Base-by-base conservation (phyloP, 108 stramenopile genomes). In the Stephanodiscus triporus region DNA sequence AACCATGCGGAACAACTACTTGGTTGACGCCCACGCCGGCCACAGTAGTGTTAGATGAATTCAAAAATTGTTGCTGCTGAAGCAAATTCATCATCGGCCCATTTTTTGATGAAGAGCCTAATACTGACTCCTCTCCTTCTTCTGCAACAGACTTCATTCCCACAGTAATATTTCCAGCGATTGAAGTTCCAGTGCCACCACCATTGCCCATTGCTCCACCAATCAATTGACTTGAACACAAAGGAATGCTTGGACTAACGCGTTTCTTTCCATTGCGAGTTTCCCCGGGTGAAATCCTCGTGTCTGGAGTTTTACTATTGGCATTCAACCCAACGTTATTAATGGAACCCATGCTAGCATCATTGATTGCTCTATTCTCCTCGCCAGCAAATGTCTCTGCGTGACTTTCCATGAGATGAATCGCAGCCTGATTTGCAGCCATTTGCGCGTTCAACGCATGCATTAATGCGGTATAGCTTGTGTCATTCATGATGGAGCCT, bases 191-290 rank as follows among this genome's bases (percentile, higher is more conserved):
- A 20, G 66, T 57, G 19, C 67, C 59, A 43, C 4, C 29, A 58
- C 2, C 47, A 38, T 62, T 49, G 9, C 50, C 68, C 9, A 68
- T 19, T 2, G 34, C 43, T 6, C 60, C 76, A 5, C 63, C 68
- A 43, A 51, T 40, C 40, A 81, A 60, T 59, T 81, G 72, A 59
- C 79, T 73, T 17, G 72, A 53, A 60, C 73, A 72, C 72, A 80
- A 64, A 10, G 72, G 67, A 13, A 72, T 56, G 26, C 72, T 80
- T 20, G 79, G 79, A 42, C 71, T 73, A 2, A 48, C 42, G 22
- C 79, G 72, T 40, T 80, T 80, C 27, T 80, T 80, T 27, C 72
- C 72, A 56, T 71, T 70, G 23, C 66, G 50, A n/a, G 68, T 49
- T 19, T 80, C 79, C 23, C 59, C 61, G 3, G 79, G 79, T 40